Conservation (phyloP, 306 rosid genomes). For the Fagus crenata region DNA sequence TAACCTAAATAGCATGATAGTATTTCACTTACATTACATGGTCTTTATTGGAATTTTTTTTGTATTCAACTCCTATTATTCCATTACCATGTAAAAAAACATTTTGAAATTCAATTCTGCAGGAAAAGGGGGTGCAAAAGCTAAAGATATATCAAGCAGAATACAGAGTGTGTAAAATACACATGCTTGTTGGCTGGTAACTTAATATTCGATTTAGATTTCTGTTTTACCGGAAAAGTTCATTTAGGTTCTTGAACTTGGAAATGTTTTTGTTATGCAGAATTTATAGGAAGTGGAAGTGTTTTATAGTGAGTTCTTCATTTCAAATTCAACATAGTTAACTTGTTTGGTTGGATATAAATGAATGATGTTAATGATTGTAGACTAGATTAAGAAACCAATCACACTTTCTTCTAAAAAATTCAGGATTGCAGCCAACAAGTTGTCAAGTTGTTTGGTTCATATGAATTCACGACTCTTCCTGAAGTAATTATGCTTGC, state of each 20-base stretch:
- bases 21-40: not conserved
- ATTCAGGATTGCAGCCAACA: no score
- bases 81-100: not conserved
- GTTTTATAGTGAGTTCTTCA: not conserved
- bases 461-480: no score
- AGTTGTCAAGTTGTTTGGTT: no score
- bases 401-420: no score
- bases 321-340: no score
- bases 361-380: no score
- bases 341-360: no score
- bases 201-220: slow-evolving; percentile 14
- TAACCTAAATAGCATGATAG: not conserved
- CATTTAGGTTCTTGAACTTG: slow-evolving; percentile 22
- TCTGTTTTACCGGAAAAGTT: slow-evolving; percentile 4
- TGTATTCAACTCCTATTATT: not conserved
- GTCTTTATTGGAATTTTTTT: not conserved
- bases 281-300: slow-evolving; percentile 38
- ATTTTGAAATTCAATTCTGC: slow-evolving; percentile 23
- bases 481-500: no score
- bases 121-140: slow-evolving; percentile 67
- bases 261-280: slow-evolving; percentile 38
- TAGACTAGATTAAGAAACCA: no score
- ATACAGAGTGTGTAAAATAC: slow-evolving; percentile 62
- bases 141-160: slow-evolving; percentile 72
- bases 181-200: slow-evolving; percentile 25